Base-by-base conservation (phyloP, 371 early-diverging fungal genomes). In the Mortierella sp. region DNA sequence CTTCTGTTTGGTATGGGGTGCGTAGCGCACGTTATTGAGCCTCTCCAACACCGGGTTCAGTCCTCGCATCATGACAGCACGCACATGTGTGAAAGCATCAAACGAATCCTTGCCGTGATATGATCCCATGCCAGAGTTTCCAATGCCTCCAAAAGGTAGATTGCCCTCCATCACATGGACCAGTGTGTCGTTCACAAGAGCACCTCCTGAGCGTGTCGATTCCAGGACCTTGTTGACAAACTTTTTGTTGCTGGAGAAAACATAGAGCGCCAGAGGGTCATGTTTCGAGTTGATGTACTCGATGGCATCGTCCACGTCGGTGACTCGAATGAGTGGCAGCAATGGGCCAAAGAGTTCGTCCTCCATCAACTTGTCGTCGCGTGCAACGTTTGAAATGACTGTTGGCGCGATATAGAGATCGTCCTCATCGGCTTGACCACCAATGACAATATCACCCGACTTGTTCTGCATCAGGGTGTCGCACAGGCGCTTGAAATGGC, bases 61-160 rank as follows among this genome's bases (percentile, higher is more conserved):
- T 42, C 76, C n/a, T n/a, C n/a, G n/a, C n/a, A 81, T 56, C 78
- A 90, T 67, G 23, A 84, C 81, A 3, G 85, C 67, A 9, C 92
- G 80, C 54, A 85, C 83, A 61, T 94, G 94, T 13, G 90, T 85
- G 80, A 96, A 95, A 0, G 86, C 79, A 9, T 89, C 79, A 63
- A 95, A 92, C 5, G 94, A 90, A 60, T 79, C 69, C 47, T 82
- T 82, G 38, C 97, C 97, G 58, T 93, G 94, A 78, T 96, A 97
- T 16, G 68, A 73, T 48, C 98, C 98, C 78, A 92, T 87, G 16
- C 98, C 98, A 12, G 94, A 94, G 5, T 78, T 62, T 3, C 97
- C 97, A 12, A 91, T 86, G n/a, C 97, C 98, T 61, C 96, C 97
- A 80, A 97, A 97, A 28, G 97, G 97, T 21, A 94, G 63, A 26